Base-by-base conservation (phyloP, 75 land plant species). In the Pinus tabuliformis region DNA sequence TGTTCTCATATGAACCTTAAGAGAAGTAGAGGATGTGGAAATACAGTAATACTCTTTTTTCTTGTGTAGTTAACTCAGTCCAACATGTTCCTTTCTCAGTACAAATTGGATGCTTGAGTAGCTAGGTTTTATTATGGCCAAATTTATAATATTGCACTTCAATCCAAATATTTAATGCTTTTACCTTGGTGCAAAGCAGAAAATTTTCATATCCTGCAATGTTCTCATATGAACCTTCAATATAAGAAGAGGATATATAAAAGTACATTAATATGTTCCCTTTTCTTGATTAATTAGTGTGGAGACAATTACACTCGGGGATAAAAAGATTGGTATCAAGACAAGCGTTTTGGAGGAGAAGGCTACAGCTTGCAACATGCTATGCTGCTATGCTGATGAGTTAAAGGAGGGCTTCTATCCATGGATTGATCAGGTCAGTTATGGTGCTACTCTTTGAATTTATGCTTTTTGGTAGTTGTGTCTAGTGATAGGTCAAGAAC, bases 361-460 rank as follows among this genome's bases (percentile, higher is more conserved):
- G 75, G 99, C 99, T 22, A 97, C 99, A 65, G 99, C 99, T 66
- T 97, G 99, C 74, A 97, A 97, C 74, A 97, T 97, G 99, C 85
- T 97, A 1, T 97, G 99, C 59, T 97, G 99, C 70, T 97, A 97
- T 91, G 99, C 93, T 75, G 98, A 92, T 85, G 99, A 97, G 73
- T 78, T 97, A 59, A 97, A 94, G 75, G 98, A 97, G 78, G 99
- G 99, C 20, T 97, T 97, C 80, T 97, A 73, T 77, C 98, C 95
- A 20, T 97, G 99, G 99, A 92, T 97, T 79, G 99, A 97, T 86
- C 98, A 97, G 98, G 99, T 94, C 39, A 36, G 73, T 58, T 59
- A 56, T 17, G n/a, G 54, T 9, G 20, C 52, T 9, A 36, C 54
- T 42, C 9, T 42, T 42, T 78, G 66, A 59, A 21, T 77, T 49